Conservation (phyloP, 73 alveolate genomes). For the Paraurostyla sp. region DNA sequence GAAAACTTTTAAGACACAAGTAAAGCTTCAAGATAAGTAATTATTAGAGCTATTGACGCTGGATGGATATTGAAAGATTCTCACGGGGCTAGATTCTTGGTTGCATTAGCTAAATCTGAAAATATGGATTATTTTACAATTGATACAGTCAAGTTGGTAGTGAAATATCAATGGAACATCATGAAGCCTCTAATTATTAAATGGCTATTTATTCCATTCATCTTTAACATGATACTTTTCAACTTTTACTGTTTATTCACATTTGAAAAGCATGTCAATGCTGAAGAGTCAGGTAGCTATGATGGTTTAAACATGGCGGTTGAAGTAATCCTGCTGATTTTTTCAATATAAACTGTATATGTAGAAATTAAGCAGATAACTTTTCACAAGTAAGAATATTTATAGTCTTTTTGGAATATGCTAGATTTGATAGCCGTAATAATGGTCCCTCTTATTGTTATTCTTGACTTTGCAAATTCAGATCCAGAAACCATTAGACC, state of each 20-base stretch:
- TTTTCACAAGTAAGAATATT: neutral
- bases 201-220: conserved; percentile 57
- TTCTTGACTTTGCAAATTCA: neutral
- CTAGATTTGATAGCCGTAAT: conserved; percentile 13
- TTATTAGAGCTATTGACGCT: conserved; percentile 48
- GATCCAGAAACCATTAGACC: neutral
- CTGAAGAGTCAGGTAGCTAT: too few species aligned
- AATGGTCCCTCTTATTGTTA: conserved; percentile 1
- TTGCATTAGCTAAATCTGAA: conserved; percentile 33
- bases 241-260: conserved; percentile 19
- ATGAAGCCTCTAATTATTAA: conserved; percentile 10
- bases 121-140: conserved; percentile 51
- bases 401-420: conserved; percentile 17
- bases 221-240: conserved; percentile 32
- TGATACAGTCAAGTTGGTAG: conserved; percentile 46
- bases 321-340: neutral
- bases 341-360: neutral
- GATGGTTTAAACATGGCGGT: neutral
- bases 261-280: too few species aligned
- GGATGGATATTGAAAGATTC: conserved; percentile 50
- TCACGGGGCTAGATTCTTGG: conserved; percentile 25
- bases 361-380: neutral
- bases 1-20: neutral
- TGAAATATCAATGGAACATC: conserved; percentile 57
- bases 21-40: neutral